phyloP scores from a whole-genome alignment of 768 basidiomycete species.

The Macrocybe gigantea region DNA sequence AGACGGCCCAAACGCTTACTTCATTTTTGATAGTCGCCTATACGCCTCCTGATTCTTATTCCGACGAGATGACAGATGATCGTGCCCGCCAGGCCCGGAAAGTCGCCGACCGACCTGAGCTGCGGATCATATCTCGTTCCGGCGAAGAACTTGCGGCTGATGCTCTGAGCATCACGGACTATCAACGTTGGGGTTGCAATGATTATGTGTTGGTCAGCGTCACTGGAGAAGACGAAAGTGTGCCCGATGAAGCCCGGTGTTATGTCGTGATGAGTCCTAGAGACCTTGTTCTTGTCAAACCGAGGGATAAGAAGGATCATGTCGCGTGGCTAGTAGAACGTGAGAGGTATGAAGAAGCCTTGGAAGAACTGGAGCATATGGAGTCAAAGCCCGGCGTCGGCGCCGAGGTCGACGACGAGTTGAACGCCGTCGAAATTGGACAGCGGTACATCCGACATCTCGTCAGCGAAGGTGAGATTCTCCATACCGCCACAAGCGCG shows the following conservation, averaged over 20 bases:
- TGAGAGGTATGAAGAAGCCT: slow-evolving; percentile 82
- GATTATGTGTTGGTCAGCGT: slow-evolving; percentile 74
- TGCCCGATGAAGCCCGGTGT: slow-evolving; percentile 35
- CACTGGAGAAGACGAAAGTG: slow-evolving; percentile 16
- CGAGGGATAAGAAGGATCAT: slow-evolving; percentile 85
- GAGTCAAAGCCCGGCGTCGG: slow-evolving; percentile 26
- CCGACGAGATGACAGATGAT: slow-evolving; percentile 69
- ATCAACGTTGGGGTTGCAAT: slow-evolving; percentile 83
- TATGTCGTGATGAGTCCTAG: slow-evolving; percentile 85
- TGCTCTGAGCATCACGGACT: slow-evolving; percentile 73
- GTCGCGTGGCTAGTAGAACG: slow-evolving; percentile 89
- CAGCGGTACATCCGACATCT: slow-evolving; percentile 83
- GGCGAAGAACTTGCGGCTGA: slow-evolving; percentile 89
- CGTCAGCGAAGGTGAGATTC: slow-evolving; percentile 62
- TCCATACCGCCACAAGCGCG: not conserved
- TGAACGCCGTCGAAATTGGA: slow-evolving; percentile 70
- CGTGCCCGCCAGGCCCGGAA: slow-evolving; percentile 73
- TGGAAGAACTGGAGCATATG: slow-evolving; percentile 72
- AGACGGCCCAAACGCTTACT: slow-evolving; percentile 34
- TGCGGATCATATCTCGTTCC: slow-evolving; percentile 82
- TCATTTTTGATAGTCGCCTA: slow-evolving; percentile 89
- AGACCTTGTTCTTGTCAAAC: slow-evolving; percentile 82
- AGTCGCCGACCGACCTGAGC: slow-evolving; percentile 86
- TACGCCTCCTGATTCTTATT: slow-evolving; percentile 68
- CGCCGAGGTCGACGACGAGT: slow-evolving; percentile 22